A percentile compares a stretch with the other conserved stretches of the same genome.
phyloP scores from a whole-genome alignment of 75 land plant genomes.

The Cunninghamia lanceolata region DNA sequence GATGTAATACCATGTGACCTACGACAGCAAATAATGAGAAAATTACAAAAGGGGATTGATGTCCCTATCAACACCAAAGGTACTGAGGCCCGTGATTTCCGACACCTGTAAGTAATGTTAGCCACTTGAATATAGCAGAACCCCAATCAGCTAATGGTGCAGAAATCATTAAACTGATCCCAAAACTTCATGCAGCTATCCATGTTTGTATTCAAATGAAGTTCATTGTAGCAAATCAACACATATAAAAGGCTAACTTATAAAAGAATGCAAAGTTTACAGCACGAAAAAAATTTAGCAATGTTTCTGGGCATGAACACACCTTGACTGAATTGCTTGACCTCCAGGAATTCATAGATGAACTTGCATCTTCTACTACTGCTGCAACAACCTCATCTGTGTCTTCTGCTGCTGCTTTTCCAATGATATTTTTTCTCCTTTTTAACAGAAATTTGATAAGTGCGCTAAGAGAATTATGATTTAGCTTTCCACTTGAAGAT shows the following conservation, averaged over 20 bases:
- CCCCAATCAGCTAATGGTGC: neutral
- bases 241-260: neutral
- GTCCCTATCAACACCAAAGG: neutral
- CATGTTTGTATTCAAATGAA: neutral
- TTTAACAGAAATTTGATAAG: slow-evolving; percentile 70
- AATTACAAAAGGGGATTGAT: neutral
- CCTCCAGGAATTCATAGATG: slow-evolving; percentile 29
- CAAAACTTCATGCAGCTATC: neutral
- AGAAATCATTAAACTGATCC: neutral
- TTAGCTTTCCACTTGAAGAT: slow-evolving; percentile 47
- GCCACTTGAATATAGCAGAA: neutral
- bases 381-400: slow-evolving; percentile 90
- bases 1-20: neutral
- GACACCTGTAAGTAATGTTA: neutral
- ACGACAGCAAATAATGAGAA: neutral
- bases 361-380: slow-evolving; percentile 57
- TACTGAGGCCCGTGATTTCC: neutral
- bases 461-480: slow-evolving; percentile 76
- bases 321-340: slow-evolving; percentile 62
- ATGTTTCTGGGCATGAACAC: neutral
- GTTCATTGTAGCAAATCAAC: neutral
- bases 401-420: slow-evolving; percentile 88
- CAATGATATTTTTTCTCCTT: slow-evolving; percentile 66
- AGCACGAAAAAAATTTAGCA: neutral
- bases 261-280: neutral